Base-by-base conservation (phyloP, 2,329 filamentous ascomycete genomes). In the Remersonia thermophila region DNA sequence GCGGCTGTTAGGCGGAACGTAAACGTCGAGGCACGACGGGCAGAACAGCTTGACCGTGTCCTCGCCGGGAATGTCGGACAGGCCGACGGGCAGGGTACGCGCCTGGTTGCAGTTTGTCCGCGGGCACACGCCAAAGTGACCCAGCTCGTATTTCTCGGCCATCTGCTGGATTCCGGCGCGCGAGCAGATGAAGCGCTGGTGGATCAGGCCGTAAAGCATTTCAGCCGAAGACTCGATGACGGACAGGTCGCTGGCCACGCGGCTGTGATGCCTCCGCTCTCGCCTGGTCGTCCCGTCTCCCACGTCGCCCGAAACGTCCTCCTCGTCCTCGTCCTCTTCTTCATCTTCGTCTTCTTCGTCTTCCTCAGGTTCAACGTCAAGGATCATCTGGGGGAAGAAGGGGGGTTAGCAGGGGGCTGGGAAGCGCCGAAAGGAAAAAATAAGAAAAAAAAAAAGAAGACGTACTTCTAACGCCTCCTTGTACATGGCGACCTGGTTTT, bases 1-100 rank as follows among this genome's bases (percentile, higher is more conserved):
- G 14, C 91, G 77, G 53, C 85, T 94, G 66, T 96, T 98, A 28
- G 91, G 91, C 3, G 91, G 91, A 0, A 91, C 91, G 60, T 96
- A 98, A 51, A 96, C 84, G 56, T 98, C 91, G 47, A 95, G 74
- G 60, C 91, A 98, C 43, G 84, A 87, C 2, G 91, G 91, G 57
- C 91, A 98, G 65, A 95, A 98, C 15, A 98, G 75, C 66, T 98
- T 98, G 54, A 98, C 91, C 0, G 91, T 98, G 54, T 98, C 89
- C 58, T 93, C 83, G 46, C 91, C 91, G 1, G 91, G 89, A 32
- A 89, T 91, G 59, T 98, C 91, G 40, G 85, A 93, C 43, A 91
- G 73, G 27, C 91, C 91, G 14, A 98, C 89, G 1, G 91, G 91
- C 4, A 98, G 71, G 11, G 93, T 91, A 52, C 89, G 81, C 46